Conservation (phyloP, 768 basidiomycete genomes). For the Boletus speciosus region DNA sequence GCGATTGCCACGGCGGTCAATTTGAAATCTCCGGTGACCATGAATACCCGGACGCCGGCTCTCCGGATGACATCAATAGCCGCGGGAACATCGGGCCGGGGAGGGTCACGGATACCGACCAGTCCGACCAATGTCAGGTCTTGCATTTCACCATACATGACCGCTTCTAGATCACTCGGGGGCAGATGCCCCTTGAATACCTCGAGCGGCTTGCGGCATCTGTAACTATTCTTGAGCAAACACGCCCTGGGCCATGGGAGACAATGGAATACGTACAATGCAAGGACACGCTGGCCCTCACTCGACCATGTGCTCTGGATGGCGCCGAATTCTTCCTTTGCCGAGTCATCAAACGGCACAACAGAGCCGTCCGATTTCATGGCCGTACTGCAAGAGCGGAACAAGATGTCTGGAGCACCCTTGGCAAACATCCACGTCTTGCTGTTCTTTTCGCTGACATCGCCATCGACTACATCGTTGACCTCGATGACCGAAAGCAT, state of each 20-base stretch:
- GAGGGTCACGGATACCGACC: constrained; percentile 54
- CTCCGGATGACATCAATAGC: constrained; percentile 45
- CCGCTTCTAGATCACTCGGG: constrained; percentile 34
- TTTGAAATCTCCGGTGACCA: constrained; percentile 57
- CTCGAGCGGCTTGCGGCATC: constrained; percentile 31
- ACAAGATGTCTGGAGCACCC: constrained; percentile 58
- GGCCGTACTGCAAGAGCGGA: constrained; percentile 37
- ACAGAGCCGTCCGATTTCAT: constrained; percentile 33
- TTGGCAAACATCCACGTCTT: constrained; percentile 44
- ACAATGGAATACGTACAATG: constrained; percentile 29
- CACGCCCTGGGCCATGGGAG: background rate
- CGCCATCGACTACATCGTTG: constrained; percentile 12
- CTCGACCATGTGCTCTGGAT: constrained; percentile 43
- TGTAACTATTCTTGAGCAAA: constrained; percentile 6
- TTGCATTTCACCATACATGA: constrained; percentile 35
- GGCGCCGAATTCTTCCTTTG: constrained; percentile 16
- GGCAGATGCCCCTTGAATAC: constrained; percentile 26
- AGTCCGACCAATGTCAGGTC: constrained; percentile 49
- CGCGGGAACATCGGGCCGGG: constrained; percentile 45
- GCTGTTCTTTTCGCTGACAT: constrained; percentile 4
- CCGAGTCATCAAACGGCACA: constrained; percentile 27
- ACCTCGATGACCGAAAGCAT: constrained; percentile 45
- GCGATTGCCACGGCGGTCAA: constrained; percentile 53
- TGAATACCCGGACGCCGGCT: constrained; percentile 53
- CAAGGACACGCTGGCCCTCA: constrained; percentile 52